Base-by-base conservation (phyloP, 208 protist genomes). In the Crithidia brevicula region DNA sequence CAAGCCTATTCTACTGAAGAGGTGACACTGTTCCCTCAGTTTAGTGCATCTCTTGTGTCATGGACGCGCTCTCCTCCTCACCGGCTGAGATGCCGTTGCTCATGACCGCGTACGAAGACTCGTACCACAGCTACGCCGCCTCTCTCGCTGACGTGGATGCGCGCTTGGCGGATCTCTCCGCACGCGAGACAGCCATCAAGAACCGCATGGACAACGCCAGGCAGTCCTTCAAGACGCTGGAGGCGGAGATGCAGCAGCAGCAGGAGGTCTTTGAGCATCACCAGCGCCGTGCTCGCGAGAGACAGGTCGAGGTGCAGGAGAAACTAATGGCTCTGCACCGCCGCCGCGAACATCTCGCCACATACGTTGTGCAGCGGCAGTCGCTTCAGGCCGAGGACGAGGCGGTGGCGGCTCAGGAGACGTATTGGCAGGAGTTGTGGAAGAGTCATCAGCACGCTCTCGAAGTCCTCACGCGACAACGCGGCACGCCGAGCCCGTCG, bases 91-190 rank as follows among this genome's bases (percentile, higher is more conserved):
- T 33, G 28, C 46, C 58, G 36, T 20, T 47, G 57, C 57, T 59
- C n/a, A 25, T 65, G 33, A 38, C 34, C 28, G 46, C 36, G n/a
- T 65, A 72, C 57, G 56, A 72, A 28, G 42, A 52, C 49, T 65
- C 34, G 3, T 38, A 58, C 16, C 22, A 43, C 36, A 50, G 27
- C 45, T 49, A 51, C 34, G 4, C 40, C 52, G 56, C 45, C 27
- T 49, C 20, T 10, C 36, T 57, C 33, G 22, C 47, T 8, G 57
- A 65, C 42, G 47, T 52, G 9, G 47, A 72, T 20, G 30, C 16
- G n/a, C 47, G 33, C 4, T 27, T 72, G 16, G 36, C 1, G n/a
- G 46, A 65, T 3, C 16, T 72, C 15, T 2, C 22, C 23, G 36
- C 38, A 9, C 22, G 57, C 11, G 36, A 65, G 57, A 47, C 4